These are phyloP conservation scores for Globisporangium takayamanum DNA, from an alignment of 352 stramenopile species.

Conservation along the genomic window DNA sequence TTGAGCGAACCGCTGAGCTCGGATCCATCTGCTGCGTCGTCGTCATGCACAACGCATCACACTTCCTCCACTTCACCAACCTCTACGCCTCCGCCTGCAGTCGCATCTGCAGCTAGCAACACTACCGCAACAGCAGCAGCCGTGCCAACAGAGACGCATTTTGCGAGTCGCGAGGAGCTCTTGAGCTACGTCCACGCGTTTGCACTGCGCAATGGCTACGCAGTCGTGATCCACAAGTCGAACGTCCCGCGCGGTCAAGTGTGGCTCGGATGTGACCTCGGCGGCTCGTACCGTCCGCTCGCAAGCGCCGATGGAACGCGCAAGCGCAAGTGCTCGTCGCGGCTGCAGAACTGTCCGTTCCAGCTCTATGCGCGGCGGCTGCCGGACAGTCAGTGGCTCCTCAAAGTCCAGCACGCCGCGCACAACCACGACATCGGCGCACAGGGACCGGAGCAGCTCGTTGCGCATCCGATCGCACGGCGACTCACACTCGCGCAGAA, in stretches of 20 bases:
- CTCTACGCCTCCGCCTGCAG: neutral
- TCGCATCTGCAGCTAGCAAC: neutral
- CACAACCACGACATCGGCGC: slow-evolving; percentile 27
- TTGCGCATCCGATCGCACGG: slow-evolving; percentile 22
- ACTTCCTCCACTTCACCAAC: neutral
- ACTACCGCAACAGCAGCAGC: neutral
- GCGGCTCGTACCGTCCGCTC: slow-evolving; percentile 15
- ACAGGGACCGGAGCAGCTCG: slow-evolving; percentile 16
- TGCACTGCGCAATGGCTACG: slow-evolving; percentile 31
- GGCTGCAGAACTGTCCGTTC: slow-evolving; percentile 34
- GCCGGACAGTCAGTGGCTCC: slow-evolving; percentile 20
- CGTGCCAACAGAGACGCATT: slow-evolving; percentile 16
- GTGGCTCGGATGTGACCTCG: slow-evolving; percentile 42
- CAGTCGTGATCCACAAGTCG: slow-evolving; percentile 39
- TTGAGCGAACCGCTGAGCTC: neutral
- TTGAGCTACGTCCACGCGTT: slow-evolving; percentile 32
- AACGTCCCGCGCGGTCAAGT: slow-evolving; percentile 39
- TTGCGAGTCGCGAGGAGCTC: slow-evolving; percentile 31
- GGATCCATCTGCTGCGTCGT: neutral
- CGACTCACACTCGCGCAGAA: slow-evolving; percentile 34
- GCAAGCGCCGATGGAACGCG: slow-evolving; percentile 7
- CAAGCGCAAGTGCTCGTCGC: slow-evolving; percentile 28
- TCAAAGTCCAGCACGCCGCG: slow-evolving; percentile 24
- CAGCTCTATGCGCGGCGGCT: slow-evolving; percentile 32
- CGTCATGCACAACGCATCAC: no score